These are phyloP conservation scores for Phytophthora fragariae DNA, from an alignment of 352 stramenopile species.

Conservation along the genomic window DNA sequence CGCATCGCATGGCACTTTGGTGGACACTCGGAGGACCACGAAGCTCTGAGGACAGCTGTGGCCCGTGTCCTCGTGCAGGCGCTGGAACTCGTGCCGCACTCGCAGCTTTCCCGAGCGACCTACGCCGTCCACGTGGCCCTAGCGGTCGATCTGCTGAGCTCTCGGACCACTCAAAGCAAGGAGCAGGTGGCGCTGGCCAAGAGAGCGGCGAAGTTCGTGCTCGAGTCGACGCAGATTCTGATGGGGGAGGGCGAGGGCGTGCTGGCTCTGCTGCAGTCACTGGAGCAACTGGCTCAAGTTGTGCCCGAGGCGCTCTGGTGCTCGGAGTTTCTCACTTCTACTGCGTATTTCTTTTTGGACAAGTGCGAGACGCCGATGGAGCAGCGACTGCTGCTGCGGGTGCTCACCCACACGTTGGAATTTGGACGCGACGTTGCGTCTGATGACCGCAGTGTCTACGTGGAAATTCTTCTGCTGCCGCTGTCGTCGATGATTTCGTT, in stretches of 20 bases:
- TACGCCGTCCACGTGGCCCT: constrained; percentile 50
- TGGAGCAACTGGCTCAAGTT: constrained; percentile 43
- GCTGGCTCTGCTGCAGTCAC: constrained; percentile 52
- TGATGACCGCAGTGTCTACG: constrained; percentile 46
- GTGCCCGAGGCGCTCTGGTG: constrained; percentile 40
- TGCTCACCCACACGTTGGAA: constrained; percentile 39
- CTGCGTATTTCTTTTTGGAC: constrained; percentile 47
- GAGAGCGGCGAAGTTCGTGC: constrained; percentile 23
- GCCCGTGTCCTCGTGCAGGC: constrained; percentile 43
- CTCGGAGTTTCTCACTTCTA: constrained; percentile 49
- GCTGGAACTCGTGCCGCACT: constrained; percentile 42
- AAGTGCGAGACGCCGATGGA: constrained; percentile 41
- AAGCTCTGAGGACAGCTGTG: constrained; percentile 12
- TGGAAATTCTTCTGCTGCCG: constrained; percentile 67
- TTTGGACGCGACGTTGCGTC: constrained; percentile 24
- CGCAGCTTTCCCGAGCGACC: constrained; percentile 23
- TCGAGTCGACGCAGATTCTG: constrained; percentile 40
- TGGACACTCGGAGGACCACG: constrained; percentile 6
- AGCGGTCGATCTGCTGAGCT: constrained; percentile 51
- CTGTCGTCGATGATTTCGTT: constrained; percentile 55
- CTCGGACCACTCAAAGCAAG: constrained; percentile 10
- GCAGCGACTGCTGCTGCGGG: constrained; percentile 52
- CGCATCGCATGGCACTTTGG: constrained; percentile 57
- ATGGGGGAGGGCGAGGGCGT: constrained; percentile 41
- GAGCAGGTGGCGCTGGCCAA: constrained; percentile 16